These are phyloP conservation scores for Phaeosphaeria sp. DNA, from an alignment of 2,329 filamentous ascomycete genomes.

Conservation along the genomic window DNA sequence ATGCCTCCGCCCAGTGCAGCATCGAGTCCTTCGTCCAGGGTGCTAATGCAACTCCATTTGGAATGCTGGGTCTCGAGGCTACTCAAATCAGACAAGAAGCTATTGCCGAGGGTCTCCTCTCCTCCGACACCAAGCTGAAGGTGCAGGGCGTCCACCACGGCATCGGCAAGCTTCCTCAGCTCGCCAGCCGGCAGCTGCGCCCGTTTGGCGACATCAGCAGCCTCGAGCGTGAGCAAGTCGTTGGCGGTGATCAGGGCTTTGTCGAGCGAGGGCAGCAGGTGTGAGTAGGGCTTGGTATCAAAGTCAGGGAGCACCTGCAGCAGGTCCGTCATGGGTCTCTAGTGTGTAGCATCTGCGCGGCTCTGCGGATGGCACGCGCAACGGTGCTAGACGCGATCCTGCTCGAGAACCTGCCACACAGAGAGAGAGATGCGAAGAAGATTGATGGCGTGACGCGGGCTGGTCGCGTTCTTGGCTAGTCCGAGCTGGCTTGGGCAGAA, in stretches of 20 bases:
- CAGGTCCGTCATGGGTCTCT: slow-evolving; percentile 77
- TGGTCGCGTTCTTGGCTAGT: neutral
- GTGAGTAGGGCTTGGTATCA: slow-evolving; percentile 70
- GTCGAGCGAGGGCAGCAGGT: slow-evolving; percentile 81
- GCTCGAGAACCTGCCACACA: neutral
- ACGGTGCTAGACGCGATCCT: slow-evolving; percentile 7
- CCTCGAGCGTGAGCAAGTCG: slow-evolving; percentile 85
- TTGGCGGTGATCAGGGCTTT: slow-evolving; percentile 76
- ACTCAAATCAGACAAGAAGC: slow-evolving; percentile 22
- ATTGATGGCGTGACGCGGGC: slow-evolving; percentile 10
- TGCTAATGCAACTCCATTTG: slow-evolving; percentile 72
- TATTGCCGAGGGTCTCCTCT: slow-evolving; percentile 25
- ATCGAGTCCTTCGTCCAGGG: slow-evolving; percentile 78
- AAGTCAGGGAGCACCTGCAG: slow-evolving; percentile 82
- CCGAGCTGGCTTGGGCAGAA: slow-evolving; percentile 1
- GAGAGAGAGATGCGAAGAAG: neutral
- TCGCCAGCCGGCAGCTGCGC: slow-evolving; percentile 82
- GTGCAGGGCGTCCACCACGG: slow-evolving; percentile 72
- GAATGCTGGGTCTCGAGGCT: slow-evolving; percentile 16
- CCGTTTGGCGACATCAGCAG: slow-evolving; percentile 82
- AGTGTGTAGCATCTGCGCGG: slow-evolving; percentile 38
- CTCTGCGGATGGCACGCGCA: slow-evolving; percentile 40
- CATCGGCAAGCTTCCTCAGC: slow-evolving; percentile 73
- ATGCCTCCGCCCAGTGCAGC: slow-evolving; percentile 76
- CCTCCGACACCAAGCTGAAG: slow-evolving; percentile 60